phyloP scores from a whole-genome alignment of 495 filamentous ascomycete species.

The Lasiosphaeria hispida region DNA sequence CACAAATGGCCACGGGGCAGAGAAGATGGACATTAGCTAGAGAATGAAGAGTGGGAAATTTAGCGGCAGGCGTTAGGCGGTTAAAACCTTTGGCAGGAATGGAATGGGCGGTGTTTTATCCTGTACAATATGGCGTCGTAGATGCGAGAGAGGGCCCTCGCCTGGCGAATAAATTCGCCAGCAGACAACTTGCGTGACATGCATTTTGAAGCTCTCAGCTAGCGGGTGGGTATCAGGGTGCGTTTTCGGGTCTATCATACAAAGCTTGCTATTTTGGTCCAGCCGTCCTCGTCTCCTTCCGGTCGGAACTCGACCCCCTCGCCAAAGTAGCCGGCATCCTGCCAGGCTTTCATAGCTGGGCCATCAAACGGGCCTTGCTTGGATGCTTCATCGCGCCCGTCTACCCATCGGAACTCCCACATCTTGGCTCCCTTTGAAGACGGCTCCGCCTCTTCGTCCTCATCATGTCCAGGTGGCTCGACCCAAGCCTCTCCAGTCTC shows the following conservation, averaged over 20 bases:
- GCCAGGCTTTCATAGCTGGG: conserved; percentile 82
- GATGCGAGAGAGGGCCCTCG: conserved; percentile 11
- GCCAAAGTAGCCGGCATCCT: conserved; percentile 87
- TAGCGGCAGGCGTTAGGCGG: conserved; percentile 24
- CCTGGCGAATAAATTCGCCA: conserved; percentile 6
- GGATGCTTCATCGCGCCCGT: conserved; percentile 76
- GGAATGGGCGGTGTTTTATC: conserved; percentile 6
- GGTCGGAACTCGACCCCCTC: conserved; percentile 86
- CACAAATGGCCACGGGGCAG: conserved; percentile 54
- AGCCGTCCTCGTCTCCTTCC: conserved; percentile 55
- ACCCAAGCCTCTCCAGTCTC: conserved; percentile 91
- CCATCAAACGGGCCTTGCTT: conserved; percentile 85
- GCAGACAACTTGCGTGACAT: conserved; percentile 5
- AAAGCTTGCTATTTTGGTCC: conserved; percentile 64
- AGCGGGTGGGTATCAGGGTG: conserved; percentile 2
- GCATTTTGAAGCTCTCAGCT: background rate
- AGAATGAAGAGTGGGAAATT: background rate
- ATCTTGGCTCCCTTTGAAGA: conserved; percentile 39
- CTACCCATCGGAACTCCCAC: conserved; percentile 93
- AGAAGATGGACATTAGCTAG: conserved; percentile 76
- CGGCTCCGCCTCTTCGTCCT: conserved; percentile 18
- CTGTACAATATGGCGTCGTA: conserved; percentile 10
- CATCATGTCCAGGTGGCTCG: conserved; percentile 42
- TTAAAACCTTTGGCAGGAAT: conserved; percentile 16
- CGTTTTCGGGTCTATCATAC: conserved; percentile 36